phyloP scores from a whole-genome alignment of 2,329 filamentous ascomycete species.

The Grosmannia huntii region DNA sequence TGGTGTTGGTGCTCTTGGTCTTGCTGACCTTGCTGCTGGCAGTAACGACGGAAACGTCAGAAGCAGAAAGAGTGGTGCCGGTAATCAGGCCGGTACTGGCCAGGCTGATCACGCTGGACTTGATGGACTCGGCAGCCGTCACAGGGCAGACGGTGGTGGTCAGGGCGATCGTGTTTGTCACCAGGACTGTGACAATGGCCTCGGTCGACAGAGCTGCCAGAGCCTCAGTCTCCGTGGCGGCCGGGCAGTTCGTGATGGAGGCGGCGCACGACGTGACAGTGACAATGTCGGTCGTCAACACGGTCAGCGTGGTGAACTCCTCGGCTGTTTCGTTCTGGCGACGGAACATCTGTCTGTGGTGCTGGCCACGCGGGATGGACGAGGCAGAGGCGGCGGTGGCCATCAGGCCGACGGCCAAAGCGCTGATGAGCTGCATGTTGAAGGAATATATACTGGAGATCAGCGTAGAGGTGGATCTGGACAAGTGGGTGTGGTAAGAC shows the following conservation, averaged over 20 bases:
- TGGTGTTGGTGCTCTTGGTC: not conserved
- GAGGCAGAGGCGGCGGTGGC: slow-evolving; percentile 30
- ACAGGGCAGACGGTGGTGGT: slow-evolving; percentile 30
- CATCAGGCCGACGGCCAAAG: slow-evolving; percentile 29
- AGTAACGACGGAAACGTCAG: slow-evolving; percentile 7
- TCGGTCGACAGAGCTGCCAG: slow-evolving; percentile 14
- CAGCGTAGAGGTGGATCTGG: not conserved
- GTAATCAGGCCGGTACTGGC: slow-evolving; percentile 20
- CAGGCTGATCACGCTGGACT: slow-evolving; percentile 21
- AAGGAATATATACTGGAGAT: not conserved
- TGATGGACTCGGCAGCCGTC: slow-evolving; percentile 23
- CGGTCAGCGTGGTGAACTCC: slow-evolving; percentile 26
- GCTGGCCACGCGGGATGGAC: slow-evolving; percentile 22
- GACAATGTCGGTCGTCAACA: slow-evolving; percentile 29
- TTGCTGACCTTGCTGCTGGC: not conserved
- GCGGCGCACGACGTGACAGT: slow-evolving; percentile 16
- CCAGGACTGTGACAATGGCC: slow-evolving; percentile 19
- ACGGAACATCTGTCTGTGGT: slow-evolving; percentile 19
- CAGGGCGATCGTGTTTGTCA: slow-evolving; percentile 26
- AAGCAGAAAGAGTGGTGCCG: slow-evolving; percentile 25
- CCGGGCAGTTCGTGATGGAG: slow-evolving; percentile 16
- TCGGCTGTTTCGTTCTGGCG: slow-evolving; percentile 21
- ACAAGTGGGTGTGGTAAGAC: not conserved
- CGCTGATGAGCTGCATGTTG: slow-evolving; percentile 36
- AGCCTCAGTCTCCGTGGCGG: slow-evolving; percentile 21